Percentiles rank a stretch among this genome's conserved stretches.
Evolutionary conservation across 1,284 basidiomycete species (phyloP).

Genomic region (Leccinum subrobustum): DNA sequence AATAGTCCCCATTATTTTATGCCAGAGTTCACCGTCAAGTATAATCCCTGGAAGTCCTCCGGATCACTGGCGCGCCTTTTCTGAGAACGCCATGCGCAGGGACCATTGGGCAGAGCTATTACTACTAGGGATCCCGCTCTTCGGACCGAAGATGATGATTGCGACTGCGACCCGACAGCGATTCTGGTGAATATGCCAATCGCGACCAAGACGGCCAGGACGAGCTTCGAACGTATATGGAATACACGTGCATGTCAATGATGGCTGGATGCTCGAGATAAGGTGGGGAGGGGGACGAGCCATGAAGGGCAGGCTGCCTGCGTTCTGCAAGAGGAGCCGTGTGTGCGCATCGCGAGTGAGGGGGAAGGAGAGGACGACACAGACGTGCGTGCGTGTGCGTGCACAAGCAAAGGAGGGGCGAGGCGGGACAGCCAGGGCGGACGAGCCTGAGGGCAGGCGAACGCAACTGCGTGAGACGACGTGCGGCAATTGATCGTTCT

Average conservation of each 20-base stretch:
- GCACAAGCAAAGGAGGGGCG: no score
- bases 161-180: conserved; percentile 10
- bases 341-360: no score
- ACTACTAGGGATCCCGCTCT: conserved; percentile 12
- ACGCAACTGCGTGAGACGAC: no score
- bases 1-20: not conserved
- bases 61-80: not conserved
- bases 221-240: conserved; percentile 13
- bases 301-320: no score
- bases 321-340: no score
- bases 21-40: not conserved
- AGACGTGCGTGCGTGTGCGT: no score
- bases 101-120: not conserved
- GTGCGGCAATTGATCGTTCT: no score
- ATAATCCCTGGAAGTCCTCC: no score
- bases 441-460: no score
- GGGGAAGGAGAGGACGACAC: no score
- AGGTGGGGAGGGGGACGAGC: no score
- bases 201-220: conserved; percentile 10
- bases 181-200: conserved; percentile 7
- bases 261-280: conserved; percentile 6
- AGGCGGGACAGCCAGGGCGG: no score
- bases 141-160: conserved; percentile 14
- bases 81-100: not conserved
- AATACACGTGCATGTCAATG: conserved; percentile 15